Conservation (phyloP, 2,329 filamentous ascomycete species). For the Phoma sp. region DNA sequence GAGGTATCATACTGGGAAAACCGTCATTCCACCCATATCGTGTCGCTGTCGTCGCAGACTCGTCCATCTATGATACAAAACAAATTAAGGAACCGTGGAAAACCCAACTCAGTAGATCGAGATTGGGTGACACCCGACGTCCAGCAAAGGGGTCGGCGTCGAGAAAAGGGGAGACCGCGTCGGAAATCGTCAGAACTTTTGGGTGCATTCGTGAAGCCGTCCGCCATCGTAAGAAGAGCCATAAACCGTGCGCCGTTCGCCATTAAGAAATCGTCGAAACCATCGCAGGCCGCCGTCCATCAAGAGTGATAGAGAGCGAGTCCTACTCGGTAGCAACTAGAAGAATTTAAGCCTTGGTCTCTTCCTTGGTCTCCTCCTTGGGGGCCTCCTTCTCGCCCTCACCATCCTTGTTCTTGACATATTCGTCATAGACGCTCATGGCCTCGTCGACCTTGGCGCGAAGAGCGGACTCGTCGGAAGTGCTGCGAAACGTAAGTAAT, state of each 20-base stretch:
- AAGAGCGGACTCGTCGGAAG: slow-evolving; percentile 87
- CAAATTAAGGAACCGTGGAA: slow-evolving; percentile 34
- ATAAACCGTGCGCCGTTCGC: slow-evolving; percentile 48
- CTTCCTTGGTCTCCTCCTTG: slow-evolving; percentile 56
- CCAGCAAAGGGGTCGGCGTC: slow-evolving; percentile 41
- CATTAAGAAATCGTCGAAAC: slow-evolving; percentile 38
- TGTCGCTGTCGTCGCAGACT: slow-evolving; percentile 36
- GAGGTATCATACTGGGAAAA: slow-evolving; percentile 41
- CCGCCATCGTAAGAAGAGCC: slow-evolving; percentile 38
- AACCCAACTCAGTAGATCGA: slow-evolving; percentile 23
- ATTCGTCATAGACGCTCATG: slow-evolving; percentile 96
- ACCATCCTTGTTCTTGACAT: slow-evolving; percentile 77
- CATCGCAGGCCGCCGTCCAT: slow-evolving; percentile 34
- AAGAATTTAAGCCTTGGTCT: slow-evolving; percentile 49
- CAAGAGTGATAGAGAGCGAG: slow-evolving; percentile 35
- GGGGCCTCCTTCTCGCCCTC: slow-evolving; percentile 46
- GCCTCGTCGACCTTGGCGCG: slow-evolving; percentile 97
- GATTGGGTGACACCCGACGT: slow-evolving; percentile 24
- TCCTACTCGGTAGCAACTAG: slow-evolving; percentile 39
- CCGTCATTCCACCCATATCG: slow-evolving; percentile 32
- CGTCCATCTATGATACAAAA: slow-evolving; percentile 45
- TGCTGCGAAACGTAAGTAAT: slow-evolving; percentile 61
- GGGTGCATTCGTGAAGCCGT: slow-evolving; percentile 43
- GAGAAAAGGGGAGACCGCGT: slow-evolving; percentile 30
- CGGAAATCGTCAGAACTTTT: slow-evolving; percentile 45